phyloP scores from a whole-genome alignment of 371 early-diverging fungal species.

The Rhizopus arrhizus region DNA sequence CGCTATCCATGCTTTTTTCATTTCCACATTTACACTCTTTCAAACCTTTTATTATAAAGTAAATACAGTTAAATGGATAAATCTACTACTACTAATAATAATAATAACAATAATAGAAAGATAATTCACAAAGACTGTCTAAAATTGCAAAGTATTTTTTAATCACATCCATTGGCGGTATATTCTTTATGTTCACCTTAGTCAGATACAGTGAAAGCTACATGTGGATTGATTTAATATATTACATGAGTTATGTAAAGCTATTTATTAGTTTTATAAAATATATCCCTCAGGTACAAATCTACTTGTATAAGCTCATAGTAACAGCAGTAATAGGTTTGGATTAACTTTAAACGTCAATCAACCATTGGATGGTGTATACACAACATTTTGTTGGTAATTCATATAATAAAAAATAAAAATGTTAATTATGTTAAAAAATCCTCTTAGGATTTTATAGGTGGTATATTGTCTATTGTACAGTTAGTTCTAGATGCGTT shows the following conservation, averaged over 20 bases:
- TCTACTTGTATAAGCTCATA: neutral
- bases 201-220: slow-evolving; percentile 29
- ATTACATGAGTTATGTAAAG: slow-evolving; percentile 80
- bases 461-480: slow-evolving; percentile 78
- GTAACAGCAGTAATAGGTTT: slow-evolving; percentile 44
- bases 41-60: slow-evolving; percentile 81
- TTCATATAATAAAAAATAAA: no score
- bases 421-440: neutral
- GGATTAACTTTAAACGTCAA: slow-evolving; percentile 73
- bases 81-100: no score
- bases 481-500: slow-evolving; percentile 83
- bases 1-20: slow-evolving; percentile 77
- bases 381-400: slow-evolving; percentile 79
- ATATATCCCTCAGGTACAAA: slow-evolving; percentile 81
- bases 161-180: slow-evolving; percentile 37
- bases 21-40: slow-evolving; percentile 66
- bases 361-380: slow-evolving; percentile 94
- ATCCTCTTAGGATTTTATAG: slow-evolving; percentile 73
- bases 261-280: slow-evolving; percentile 78
- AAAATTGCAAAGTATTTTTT: slow-evolving; percentile 43
- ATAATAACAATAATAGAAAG: slow-evolving; percentile 8
- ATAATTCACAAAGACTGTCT: slow-evolving; percentile 47
- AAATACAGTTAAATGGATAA: neutral
- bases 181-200: slow-evolving; percentile 32
- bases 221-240: slow-evolving; percentile 68